Evolutionary conservation across 352 stramenopile species (phyloP).

Genomic region (Phytophthora foliorum): DNA sequence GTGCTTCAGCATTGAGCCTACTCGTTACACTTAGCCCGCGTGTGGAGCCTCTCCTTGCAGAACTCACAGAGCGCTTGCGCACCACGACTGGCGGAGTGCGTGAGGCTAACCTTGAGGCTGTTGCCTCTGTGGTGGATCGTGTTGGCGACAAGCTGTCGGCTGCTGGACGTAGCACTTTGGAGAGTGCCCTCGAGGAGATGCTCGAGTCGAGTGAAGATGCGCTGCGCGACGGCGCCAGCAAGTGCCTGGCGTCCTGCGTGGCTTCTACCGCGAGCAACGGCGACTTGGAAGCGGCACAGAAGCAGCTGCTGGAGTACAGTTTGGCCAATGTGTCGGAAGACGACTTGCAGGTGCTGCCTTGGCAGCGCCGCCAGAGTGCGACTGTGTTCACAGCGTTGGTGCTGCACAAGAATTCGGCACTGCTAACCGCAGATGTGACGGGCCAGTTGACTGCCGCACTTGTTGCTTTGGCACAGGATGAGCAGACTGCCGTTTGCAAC

Average conservation of each 20-base stretch:
- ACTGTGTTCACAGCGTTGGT: constrained; percentile 66
- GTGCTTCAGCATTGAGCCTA: constrained; percentile 93
- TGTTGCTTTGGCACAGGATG: constrained; percentile 59
- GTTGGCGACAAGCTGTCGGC: constrained; percentile 81
- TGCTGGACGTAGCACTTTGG: constrained; percentile 53
- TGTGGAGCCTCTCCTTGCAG: constrained; percentile 96
- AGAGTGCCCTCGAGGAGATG: constrained; percentile 74
- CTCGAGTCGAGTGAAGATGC: constrained; percentile 73
- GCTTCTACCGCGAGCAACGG: constrained; percentile 51
- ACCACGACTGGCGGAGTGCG: constrained; percentile 76
- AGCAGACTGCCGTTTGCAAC: constrained; percentile 71
- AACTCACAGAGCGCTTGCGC: constrained; percentile 91
- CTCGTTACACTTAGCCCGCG: constrained; percentile 95
- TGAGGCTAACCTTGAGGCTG: constrained; percentile 80
- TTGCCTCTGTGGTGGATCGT: constrained; percentile 67
- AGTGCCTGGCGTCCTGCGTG: constrained; percentile 74
- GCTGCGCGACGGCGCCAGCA: constrained; percentile 69
- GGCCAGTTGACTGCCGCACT: constrained; percentile 46
- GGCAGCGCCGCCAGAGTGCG: constrained; percentile 73
- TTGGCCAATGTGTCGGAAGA: constrained; percentile 50
- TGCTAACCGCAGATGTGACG: constrained; percentile 40
- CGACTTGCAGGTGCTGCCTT: constrained; percentile 51
- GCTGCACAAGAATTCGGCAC: constrained; percentile 53
- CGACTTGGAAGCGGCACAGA: constrained; percentile 40
- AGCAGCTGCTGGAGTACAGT: constrained; percentile 57